These are phyloP conservation scores for Sporobolus alterniflorus DNA, from an alignment of 202 grass and related monocot species.

Conservation along the genomic window DNA sequence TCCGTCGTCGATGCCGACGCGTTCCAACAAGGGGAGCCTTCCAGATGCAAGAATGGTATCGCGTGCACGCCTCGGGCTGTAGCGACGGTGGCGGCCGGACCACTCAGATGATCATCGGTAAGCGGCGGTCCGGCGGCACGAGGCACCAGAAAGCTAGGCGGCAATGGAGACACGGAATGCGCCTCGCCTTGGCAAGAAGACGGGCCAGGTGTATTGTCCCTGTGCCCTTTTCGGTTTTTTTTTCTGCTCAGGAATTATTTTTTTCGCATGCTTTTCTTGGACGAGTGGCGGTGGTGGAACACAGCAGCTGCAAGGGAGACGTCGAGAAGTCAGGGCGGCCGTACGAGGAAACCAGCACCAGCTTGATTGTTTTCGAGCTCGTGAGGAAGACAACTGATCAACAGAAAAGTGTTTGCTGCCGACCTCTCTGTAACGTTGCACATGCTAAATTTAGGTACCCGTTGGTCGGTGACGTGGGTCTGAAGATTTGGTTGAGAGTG, in stretches of 20 bases:
- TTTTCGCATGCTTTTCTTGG: conserved; percentile 40
- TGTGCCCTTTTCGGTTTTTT: conserved; percentile 18
- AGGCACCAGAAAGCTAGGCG: neutral
- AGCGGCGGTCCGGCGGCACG: neutral
- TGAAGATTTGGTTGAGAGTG: neutral
- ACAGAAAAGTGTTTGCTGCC: neutral
- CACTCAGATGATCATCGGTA: conserved; percentile 10
- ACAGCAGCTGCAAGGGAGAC: neutral
- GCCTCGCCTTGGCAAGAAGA: conserved; percentile 31
- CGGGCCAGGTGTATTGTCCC: conserved; percentile 25
- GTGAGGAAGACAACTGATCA: neutral
- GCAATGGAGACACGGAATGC: conserved; percentile 44
- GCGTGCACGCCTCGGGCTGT: neutral
- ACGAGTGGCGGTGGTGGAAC: conserved; percentile 33
- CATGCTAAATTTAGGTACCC: neutral
- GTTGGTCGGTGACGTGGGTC: neutral
- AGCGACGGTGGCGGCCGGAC: neutral
- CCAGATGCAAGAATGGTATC: conserved; percentile 27
- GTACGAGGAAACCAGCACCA: conserved; percentile 23
- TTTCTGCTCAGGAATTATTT: neutral
- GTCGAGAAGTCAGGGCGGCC: conserved; percentile 43
- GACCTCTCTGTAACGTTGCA: neutral
- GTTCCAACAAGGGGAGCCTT: neutral
- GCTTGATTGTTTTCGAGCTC: conserved; percentile 1
- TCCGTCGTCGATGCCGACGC: conserved; percentile 34